Percentiles rank a stretch among this genome's conserved stretches.
phyloP scores from a whole-genome alignment of 2,329 filamentous ascomycete species.

The Didymellaceae sp. region DNA sequence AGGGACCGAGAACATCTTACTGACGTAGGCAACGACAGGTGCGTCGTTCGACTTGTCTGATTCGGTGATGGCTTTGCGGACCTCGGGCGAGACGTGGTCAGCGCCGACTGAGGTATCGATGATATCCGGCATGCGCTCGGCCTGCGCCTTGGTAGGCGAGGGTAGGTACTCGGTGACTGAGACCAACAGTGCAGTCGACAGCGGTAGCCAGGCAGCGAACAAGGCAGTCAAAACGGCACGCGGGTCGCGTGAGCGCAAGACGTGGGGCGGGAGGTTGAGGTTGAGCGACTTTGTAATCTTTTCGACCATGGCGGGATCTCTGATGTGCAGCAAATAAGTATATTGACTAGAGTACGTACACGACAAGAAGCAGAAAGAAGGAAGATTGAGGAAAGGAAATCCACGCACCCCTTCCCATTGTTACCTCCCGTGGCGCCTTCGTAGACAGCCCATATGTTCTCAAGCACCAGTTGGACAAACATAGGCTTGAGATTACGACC shows the following conservation, averaged over 20 bases:
- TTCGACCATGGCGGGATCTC: slow-evolving; percentile 80
- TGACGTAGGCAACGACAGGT: slow-evolving; percentile 91
- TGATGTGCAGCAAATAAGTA: slow-evolving; percentile 53
- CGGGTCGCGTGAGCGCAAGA: slow-evolving; percentile 83
- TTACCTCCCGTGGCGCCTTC: slow-evolving; percentile 84
- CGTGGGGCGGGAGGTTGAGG: slow-evolving; percentile 82
- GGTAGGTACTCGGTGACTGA: slow-evolving; percentile 94
- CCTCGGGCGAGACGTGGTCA: slow-evolving; percentile 68
- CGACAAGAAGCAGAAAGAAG: slow-evolving; percentile 26
- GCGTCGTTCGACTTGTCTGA: slow-evolving; percentile 75
- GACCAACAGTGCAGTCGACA: slow-evolving; percentile 90
- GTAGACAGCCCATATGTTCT: slow-evolving; percentile 96
- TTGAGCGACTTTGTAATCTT: slow-evolving; percentile 94
- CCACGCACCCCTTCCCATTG: slow-evolving; percentile 76
- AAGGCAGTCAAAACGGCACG: slow-evolving; percentile 83
- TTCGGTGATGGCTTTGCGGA: slow-evolving; percentile 81
- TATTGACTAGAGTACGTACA: slow-evolving; percentile 48
- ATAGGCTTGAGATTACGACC: slow-evolving; percentile 91
- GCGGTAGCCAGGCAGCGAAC: slow-evolving; percentile 87
- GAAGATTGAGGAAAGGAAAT: slow-evolving; percentile 47
- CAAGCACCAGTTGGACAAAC: slow-evolving; percentile 95
- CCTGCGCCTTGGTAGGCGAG: slow-evolving; percentile 80
- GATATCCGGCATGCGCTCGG: slow-evolving; percentile 77
- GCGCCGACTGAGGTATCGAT: slow-evolving; percentile 81
- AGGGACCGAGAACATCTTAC: slow-evolving; percentile 96